These are phyloP conservation scores for Psilocybe cubensis DNA, from an alignment of 768 basidiomycete genomes.

Conservation along the genomic window DNA sequence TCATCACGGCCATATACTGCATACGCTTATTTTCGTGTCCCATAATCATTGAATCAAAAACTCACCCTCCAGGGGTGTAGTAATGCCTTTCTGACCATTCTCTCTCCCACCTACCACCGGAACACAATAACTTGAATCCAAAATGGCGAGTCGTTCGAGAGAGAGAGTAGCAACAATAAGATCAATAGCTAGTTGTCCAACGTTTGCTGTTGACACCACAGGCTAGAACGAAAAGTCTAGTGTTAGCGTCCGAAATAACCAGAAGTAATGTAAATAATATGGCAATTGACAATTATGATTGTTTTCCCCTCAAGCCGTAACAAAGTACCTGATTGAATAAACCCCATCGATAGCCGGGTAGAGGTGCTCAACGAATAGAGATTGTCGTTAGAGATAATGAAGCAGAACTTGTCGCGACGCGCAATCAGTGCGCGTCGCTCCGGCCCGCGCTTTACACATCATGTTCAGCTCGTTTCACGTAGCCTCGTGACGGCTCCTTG, in stretches of 20 bases:
- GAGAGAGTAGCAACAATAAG: constrained; percentile 70
- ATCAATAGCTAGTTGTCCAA: constrained; percentile 79
- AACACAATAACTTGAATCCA: constrained; percentile 65
- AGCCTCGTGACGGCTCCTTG: no score
- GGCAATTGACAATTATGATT: constrained; percentile 46
- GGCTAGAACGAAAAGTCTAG: constrained; percentile 48
- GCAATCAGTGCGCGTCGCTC: no score
- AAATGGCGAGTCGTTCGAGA: constrained; percentile 60
- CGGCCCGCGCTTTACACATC: no score
- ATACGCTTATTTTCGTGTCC: constrained; percentile 7
- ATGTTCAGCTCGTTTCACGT: no score
- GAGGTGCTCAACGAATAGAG: no score
- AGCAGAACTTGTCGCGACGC: no score
- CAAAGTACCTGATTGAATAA: constrained; percentile 33
- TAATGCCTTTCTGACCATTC: constrained; percentile 60
- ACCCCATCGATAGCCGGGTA: constrained; percentile 27
- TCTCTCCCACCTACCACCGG: constrained; percentile 80
- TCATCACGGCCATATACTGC: constrained; percentile 67
- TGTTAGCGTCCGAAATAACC: background rate
- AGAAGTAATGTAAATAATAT: background rate
- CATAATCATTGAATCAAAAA: constrained; percentile 3
- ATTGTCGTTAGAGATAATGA: no score
- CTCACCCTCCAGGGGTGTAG: constrained; percentile 79
- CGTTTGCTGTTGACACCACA: constrained; percentile 79
- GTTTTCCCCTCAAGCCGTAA: constrained; percentile 40